Evolutionary conservation across 768 basidiomycete species (phyloP), one percentile per base, ranked within the genome.

Genomic region (Hygrophoropsis aurantiaca): DNA sequence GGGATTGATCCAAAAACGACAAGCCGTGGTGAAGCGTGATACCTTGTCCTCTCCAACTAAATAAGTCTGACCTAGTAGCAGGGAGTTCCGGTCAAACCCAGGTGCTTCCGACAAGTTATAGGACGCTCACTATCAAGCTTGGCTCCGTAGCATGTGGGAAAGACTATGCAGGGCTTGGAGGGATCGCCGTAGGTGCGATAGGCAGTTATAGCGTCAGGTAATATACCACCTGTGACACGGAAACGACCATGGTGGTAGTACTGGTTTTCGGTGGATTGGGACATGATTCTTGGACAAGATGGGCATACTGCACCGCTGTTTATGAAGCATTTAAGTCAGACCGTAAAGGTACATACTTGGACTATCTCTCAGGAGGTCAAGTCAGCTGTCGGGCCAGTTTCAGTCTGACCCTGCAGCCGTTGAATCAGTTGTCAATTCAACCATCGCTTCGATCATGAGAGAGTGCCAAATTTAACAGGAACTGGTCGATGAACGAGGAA

Each of bases 141-240:
- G 24, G 64, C 79, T 2, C 79, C 79, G 54, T 77, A 82, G 49
- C 79, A 82, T 4, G 79, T 81, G 4, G 80, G 80, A 56, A 79
- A 81, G 13, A 82, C 77, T 25, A 81, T 71, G 56, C 79, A 82
- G 3, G 81, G 81, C 39, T 79, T 81, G 15, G 58, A 56, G 2
- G 72, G 68, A 52, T 78, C 61, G 13, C 81, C 81, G 50, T 79
- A 81, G 0, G 79, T 80, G 42, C 77, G 67, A 54, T 78, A 82
- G 16, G 81, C 80, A n/a, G 81, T 82, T 20, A 80, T 56, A 5
- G 81, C 80, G 47, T 80, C 72, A 3, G 81, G 79, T 16, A 82
- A 59, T 3, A 76, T 62, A 11, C 81, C 81, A 8, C 81, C 80
- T 44, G 73, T 59, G 30, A 81, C 73, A 15, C 57, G 66, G 56